These are phyloP conservation scores for Moesziomyces parantarcticus DNA, from an alignment of 1,284 basidiomycete genomes.

Conservation along the genomic window DNA sequence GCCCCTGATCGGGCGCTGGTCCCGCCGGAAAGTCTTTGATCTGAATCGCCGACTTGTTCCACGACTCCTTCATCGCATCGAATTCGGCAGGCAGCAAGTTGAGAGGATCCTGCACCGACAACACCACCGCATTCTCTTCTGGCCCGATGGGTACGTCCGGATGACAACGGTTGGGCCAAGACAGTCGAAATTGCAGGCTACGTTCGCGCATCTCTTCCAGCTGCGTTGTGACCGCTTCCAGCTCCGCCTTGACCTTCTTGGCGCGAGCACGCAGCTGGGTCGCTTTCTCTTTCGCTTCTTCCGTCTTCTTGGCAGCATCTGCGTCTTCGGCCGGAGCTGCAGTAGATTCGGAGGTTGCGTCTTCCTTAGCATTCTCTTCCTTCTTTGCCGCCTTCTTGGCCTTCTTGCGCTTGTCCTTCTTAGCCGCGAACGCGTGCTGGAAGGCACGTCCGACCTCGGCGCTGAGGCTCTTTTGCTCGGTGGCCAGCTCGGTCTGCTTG, in stretches of 20 bases:
- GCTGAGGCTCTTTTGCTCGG: slow-evolving; percentile 17
- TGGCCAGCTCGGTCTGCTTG: slow-evolving; percentile 15
- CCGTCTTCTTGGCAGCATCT: background rate
- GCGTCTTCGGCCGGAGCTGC: background rate
- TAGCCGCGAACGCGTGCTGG: slow-evolving; percentile 1
- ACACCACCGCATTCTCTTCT: slow-evolving; percentile 38
- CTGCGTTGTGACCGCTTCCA: slow-evolving; percentile 13
- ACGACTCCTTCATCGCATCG: slow-evolving; percentile 38
- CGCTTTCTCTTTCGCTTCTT: slow-evolving; percentile 3
- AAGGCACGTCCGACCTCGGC: slow-evolving; percentile 5
- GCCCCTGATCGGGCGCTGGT: slow-evolving; percentile 21
- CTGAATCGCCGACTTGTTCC: slow-evolving; percentile 38
- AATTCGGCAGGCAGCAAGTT: slow-evolving; percentile 32
- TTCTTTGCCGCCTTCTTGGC: background rate
- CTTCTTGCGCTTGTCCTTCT: slow-evolving; percentile 10
- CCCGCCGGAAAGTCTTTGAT: slow-evolving; percentile 35
- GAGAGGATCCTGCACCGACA: slow-evolving; percentile 32
- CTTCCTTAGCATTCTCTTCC: background rate
- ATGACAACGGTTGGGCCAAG: slow-evolving; percentile 41
- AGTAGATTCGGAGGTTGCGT: background rate
- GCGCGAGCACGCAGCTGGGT: slow-evolving; percentile 6
- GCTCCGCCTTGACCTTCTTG: slow-evolving; percentile 24
- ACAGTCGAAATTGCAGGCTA: slow-evolving; percentile 14
- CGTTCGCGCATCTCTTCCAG: slow-evolving; percentile 11
- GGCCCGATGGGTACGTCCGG: slow-evolving; percentile 42